Percentiles rank a stretch among this genome's conserved stretches.
Evolutionary conservation across 1,139 yeast species (phyloP).

Genomic region (Saccharomyces hybrid): DNA sequence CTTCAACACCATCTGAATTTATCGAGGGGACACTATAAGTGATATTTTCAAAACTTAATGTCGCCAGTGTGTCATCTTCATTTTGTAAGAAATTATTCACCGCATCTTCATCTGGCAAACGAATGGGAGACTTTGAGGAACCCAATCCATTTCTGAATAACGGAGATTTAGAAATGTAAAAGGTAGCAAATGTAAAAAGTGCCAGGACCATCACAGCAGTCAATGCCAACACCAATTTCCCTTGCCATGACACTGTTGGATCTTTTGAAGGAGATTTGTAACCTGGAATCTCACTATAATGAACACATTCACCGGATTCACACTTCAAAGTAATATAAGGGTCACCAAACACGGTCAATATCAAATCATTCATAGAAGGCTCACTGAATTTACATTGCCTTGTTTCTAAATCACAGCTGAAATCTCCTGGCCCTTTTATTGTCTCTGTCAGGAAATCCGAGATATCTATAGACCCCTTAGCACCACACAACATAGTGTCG

Average conservation of each 20-base stretch:
- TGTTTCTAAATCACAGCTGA: slow-evolving; percentile 61
- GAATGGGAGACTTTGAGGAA: slow-evolving; percentile 16
- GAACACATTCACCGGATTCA: slow-evolving; percentile 83
- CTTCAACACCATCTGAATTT: slow-evolving; percentile 17
- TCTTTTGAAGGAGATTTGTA: slow-evolving; percentile 59
- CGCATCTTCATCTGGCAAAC: slow-evolving; percentile 32
- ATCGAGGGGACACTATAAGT: slow-evolving; percentile 44
- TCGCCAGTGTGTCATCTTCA: slow-evolving; percentile 47
- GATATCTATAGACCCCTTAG: slow-evolving; percentile 87
- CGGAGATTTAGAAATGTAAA: slow-evolving; percentile 57
- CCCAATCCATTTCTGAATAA: slow-evolving; percentile 38
- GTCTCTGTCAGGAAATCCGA: slow-evolving; percentile 88
- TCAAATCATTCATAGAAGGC: slow-evolving; percentile 92
- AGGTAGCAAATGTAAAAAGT: slow-evolving; percentile 34
- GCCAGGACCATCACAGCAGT: slow-evolving; percentile 34
- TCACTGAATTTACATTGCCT: slow-evolving; percentile 74
- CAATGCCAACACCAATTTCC: slow-evolving; percentile 38
- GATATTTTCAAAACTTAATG: slow-evolving; percentile 67
- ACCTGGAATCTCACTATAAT: slow-evolving; percentile 89
- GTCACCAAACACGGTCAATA: slow-evolving; percentile 87
- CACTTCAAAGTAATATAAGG: slow-evolving; percentile 77
- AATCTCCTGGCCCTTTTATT: slow-evolving; percentile 88
- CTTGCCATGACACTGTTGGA: slow-evolving; percentile 42
- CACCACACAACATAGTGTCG: slow-evolving; percentile 89
- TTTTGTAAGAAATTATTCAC: slow-evolving; percentile 47